Evolutionary conservation across 2,329 filamentous ascomycete genomes (phyloP), one percentile per base, ranked within the genome.

Genomic region (Ophiostoma tasmaniense): DNA sequence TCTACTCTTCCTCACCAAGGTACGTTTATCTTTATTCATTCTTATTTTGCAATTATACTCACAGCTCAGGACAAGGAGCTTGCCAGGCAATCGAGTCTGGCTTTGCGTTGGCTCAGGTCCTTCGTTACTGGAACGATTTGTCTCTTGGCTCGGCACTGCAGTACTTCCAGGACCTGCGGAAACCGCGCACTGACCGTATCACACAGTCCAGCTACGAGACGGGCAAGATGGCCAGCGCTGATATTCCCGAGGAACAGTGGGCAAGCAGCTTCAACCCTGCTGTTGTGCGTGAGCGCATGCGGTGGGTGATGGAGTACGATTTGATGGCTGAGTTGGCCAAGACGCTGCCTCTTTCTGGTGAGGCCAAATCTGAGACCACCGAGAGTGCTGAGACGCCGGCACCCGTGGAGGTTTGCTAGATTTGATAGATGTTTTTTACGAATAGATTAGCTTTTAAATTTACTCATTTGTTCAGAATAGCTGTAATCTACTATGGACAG

Each of bases 1-100:
- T 84, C 84, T 7, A 78, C 79, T 0, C 82, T 81, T 0, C 85
- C 85, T 0, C 83, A 86, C 73, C 81, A 80, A 8, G 80, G 70
- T 71, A 25, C 17, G 67, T 59, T 66, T 1, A 2, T 30, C 45
- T 42, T n/a, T 10, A 1, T 22, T 11, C 14, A 6, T 8, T 67
- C 62, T 4, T 20, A 33, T 52, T 1, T 20, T 17, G 2, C 45
- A 30, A n/a, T 61, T 8, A 20, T 30, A 25, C 61, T 64, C 14
- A 45, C n/a, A 37, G 10, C 7, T 22, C 22, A 71, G 71, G 80
- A 0, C 80, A 81, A 67, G 81, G 81, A 4, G 76, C 79, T 0
- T 80, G 80, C 13, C 80, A 82, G 72, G 80, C 77, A 0, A 78
- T 83, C 69, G 77, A 80, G 69, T 78, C 79, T 68, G 76, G 73